These are phyloP conservation scores for Carex pumila DNA, from an alignment of 176 grass and related monocot species.

Conservation along the genomic window DNA sequence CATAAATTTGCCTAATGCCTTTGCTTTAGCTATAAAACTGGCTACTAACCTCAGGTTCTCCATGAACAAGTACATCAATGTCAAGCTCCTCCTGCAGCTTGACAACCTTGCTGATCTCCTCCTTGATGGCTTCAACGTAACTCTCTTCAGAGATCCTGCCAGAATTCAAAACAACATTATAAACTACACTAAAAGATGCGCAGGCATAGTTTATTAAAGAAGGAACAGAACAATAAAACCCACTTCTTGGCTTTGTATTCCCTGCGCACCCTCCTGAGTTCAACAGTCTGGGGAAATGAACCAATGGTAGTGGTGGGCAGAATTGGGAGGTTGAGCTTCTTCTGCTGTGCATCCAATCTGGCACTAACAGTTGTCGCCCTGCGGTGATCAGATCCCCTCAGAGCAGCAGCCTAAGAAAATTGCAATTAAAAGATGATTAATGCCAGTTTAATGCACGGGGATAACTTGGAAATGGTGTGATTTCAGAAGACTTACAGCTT, in stretches of 20 bases:
- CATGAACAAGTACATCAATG: conserved; percentile 93
- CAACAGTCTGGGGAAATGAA: conserved; percentile 91
- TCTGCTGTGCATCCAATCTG: conserved; percentile 85
- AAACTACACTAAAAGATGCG: not conserved
- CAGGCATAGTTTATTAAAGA: not conserved
- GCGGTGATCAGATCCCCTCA: conserved; percentile 86
- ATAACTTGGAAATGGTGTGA: conserved; percentile 4
- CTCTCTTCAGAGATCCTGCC: conserved; percentile 71
- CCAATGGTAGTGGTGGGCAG: conserved; percentile 92
- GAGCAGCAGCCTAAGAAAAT: conserved; percentile 71
- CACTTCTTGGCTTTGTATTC: conserved; percentile 97
- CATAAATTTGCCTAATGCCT: not conserved
- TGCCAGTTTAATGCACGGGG: not conserved
- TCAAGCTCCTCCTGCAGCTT: conserved; percentile 97
- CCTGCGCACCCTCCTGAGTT: conserved; percentile 81
- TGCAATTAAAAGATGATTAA: conserved; percentile 17
- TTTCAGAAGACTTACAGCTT: conserved; percentile 58
- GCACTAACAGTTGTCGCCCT: conserved; percentile 63
- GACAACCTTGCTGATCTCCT: conserved; percentile 92
- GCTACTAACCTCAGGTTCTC: conserved; percentile 81
- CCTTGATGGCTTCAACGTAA: conserved; percentile 71
- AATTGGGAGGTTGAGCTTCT: conserved; percentile 89
- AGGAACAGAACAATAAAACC: not conserved
- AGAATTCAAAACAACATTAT: not conserved
- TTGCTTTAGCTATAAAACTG: not conserved